phyloP scores from a whole-genome alignment of 352 stramenopile species.

The Phytopythium kandeliae region DNA sequence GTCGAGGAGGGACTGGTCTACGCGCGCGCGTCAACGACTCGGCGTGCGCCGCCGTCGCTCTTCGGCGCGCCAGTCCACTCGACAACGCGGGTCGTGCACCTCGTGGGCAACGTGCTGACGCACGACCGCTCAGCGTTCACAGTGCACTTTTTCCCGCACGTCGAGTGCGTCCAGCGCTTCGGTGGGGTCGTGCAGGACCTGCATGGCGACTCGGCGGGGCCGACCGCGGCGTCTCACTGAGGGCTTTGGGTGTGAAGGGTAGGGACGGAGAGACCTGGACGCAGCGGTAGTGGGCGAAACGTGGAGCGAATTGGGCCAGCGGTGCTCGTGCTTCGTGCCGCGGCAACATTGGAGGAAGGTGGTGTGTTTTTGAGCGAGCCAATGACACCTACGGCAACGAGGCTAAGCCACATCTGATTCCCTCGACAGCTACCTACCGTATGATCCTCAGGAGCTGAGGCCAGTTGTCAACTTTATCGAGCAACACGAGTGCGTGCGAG shows the following conservation, averaged over 20 bases:
- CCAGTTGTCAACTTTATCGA: too few relatives aligned
- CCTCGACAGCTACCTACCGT: too few relatives aligned
- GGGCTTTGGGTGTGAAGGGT: neutral
- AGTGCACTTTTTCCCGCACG: constrained; percentile 71
- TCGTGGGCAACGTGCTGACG: constrained; percentile 32
- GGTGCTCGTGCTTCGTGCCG: too few relatives aligned
- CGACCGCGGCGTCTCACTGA: too few relatives aligned
- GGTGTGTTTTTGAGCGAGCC: too few relatives aligned
- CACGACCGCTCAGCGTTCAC: constrained; percentile 42
- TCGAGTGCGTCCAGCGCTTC: constrained; percentile 79
- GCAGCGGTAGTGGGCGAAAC: too few relatives aligned
- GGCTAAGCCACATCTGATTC: too few relatives aligned
- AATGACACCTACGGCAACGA: too few relatives aligned
- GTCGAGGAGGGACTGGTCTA: constrained; percentile 74
- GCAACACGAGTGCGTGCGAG: too few relatives aligned
- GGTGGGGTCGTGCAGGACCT: constrained; percentile 72
- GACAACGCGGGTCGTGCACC: constrained; percentile 26
- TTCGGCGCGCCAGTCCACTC: constrained; percentile 21
- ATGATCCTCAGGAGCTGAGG: too few relatives aligned
- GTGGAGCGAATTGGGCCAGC: too few relatives aligned
- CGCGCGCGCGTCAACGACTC: constrained; percentile 23
- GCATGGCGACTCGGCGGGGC: constrained; percentile 27
- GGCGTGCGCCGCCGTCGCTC: constrained; percentile 11
- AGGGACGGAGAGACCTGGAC: neutral
- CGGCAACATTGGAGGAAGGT: too few relatives aligned